Base-by-base conservation (phyloP, 345 rosid genomes). In the Boechera retrofracta region DNA sequence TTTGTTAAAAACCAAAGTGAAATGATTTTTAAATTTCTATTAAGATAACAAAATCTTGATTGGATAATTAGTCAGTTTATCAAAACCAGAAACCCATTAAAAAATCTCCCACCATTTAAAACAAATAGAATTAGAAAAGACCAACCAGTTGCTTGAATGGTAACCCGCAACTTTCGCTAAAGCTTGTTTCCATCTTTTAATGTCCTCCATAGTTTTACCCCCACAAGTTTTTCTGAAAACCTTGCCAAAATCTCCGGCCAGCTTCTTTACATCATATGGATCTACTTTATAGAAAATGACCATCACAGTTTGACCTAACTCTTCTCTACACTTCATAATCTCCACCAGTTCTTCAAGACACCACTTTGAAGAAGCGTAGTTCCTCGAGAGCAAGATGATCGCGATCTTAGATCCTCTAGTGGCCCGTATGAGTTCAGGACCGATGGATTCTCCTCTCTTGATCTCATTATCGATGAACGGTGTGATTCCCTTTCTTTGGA, bases 331-430 rank as follows among this genome's bases (percentile, higher is more conserved):
- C 29, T 48, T 66, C 44, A 48, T 66, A 5, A 66, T 66, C 57
- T 48, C 71, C 57, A 66, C 71, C 24, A 65, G 4, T 65, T 65
- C 70, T 2, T 63, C 51, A 26, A 63, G 18, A 41, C 52, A 63
- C 67, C 67, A 63, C 9, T 5, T 10, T 1, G 69, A 64, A 45
- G 59, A 60, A 48, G 42, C 68, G 0, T 60, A 72, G 63, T 64
- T 74, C 38, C 1, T 32, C 0, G 78, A 67, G 52, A 75, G 52
- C 31, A 75, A 26, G 32, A 67, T 0, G 32, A 75, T 38, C 0
- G 73, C 31, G 2, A 75, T 58, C 67, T 56, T 67, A 33, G 61
- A 75, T 48, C 53, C 59, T 59, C 67, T 75, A 26, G 67, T 75
- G 0, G 61, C 79, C 0, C 0, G 42, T 3, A 35, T 48, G 52